phyloP scores from a whole-genome alignment of 306 rosid species.

The Prunus davidiana region DNA sequence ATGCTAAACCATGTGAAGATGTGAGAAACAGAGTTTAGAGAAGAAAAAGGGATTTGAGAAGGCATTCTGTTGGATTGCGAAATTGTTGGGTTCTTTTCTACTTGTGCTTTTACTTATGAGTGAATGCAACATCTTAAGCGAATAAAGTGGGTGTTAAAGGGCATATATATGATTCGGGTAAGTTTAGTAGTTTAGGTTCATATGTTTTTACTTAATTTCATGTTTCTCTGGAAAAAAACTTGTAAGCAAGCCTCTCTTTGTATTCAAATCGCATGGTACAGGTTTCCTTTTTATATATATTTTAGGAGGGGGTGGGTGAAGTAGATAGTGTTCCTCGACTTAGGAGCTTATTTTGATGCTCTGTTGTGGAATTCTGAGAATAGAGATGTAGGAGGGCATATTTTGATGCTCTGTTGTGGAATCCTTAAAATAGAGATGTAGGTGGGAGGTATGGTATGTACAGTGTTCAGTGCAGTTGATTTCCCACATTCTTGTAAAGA shows the following conservation, averaged over 20 bases:
- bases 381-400: conserved; percentile 20
- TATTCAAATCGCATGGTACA: conserved; percentile 9
- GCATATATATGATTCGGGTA: conserved; percentile 34
- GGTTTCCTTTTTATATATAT: conserved; percentile 19
- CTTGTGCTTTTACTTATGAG: conserved; percentile 9
- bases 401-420: conserved; percentile 11
- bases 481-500: conserved; percentile 28
- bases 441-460: conserved; percentile 28
- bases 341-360: conserved; percentile 64
- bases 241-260: conserved; percentile 50
- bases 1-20: conserved; percentile 20
- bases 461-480: conserved; percentile 49
- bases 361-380: conserved; percentile 44
- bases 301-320: conserved; percentile 13
- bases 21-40: neutral
- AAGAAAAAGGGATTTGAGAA: neutral
- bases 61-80: neutral
- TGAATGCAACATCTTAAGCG: conserved; percentile 18
- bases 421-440: neutral
- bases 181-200: conserved; percentile 30
- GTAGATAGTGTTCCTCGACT: conserved; percentile 21
- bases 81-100: conserved; percentile 4
- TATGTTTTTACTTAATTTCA: conserved; percentile 25
- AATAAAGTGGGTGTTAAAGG: conserved; percentile 33
- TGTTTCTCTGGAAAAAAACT: conserved; percentile 35